Evolutionary conservation across 2,329 filamentous ascomycete genomes (phyloP).

Genomic region (Monilinia laxa): DNA sequence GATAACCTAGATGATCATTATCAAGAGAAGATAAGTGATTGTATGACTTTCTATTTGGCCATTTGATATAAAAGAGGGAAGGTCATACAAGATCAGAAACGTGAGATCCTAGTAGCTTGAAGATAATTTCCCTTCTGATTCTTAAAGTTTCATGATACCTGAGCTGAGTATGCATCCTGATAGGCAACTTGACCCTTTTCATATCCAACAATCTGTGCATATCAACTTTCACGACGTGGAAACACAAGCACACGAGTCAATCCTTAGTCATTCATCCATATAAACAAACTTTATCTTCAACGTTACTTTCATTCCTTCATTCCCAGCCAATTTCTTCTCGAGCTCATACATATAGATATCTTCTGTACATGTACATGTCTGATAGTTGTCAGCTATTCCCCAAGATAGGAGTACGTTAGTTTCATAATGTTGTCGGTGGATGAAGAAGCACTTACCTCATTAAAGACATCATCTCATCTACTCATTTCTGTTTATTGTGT

Average conservation of each 20-base stretch:
- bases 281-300: conserved; percentile 9
- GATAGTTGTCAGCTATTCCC: conserved; percentile 10
- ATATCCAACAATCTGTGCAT: neutral
- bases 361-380: neutral
- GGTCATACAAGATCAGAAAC: conserved; percentile 12
- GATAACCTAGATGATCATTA: conserved; percentile 13
- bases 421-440: neutral
- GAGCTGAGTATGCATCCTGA: neutral
- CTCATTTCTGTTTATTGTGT: neutral
- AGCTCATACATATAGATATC: too few species aligned
- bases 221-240: neutral
- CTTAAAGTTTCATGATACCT: neutral
- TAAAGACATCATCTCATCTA: neutral
- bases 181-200: conserved; percentile 6
- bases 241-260: neutral
- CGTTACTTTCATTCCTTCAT: too few species aligned
- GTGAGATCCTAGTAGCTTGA: conserved; percentile 6
- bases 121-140: conserved; percentile 21
- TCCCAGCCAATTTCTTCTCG: neutral
- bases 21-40: conserved; percentile 13
- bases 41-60: conserved; percentile 15
- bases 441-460: neutral
- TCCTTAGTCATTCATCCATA: neutral
- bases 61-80: conserved; percentile 1
- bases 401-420: conserved; percentile 2